A percentile compares a stretch with the other conserved stretches of the same genome.
phyloP scores from a whole-genome alignment of 2,329 filamentous ascomycete species.

The Xylariaceae sp. region DNA sequence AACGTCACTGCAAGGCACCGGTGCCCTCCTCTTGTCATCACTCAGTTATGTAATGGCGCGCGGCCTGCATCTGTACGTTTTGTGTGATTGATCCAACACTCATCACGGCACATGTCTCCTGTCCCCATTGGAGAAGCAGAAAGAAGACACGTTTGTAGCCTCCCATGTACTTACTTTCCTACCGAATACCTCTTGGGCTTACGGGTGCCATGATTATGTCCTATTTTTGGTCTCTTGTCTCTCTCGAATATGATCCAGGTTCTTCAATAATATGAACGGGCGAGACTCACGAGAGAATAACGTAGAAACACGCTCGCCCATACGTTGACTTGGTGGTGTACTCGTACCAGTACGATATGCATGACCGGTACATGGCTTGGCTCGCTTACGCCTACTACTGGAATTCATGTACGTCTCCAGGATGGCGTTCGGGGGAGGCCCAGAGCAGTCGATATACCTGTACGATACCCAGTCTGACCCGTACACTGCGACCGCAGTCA shows the following conservation, averaged over 20 bases:
- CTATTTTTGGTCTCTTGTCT: no score
- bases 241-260: background rate
- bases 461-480: background rate
- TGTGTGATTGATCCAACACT: background rate
- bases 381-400: constrained; percentile 1
- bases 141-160: no score
- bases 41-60: background rate
- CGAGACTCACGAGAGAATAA: background rate
- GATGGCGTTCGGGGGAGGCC: constrained; percentile 8
- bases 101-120: no score
- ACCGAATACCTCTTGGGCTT: no score
- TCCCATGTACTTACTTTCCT: no score
- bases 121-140: no score
- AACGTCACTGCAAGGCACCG: background rate
- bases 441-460: constrained; percentile 2
- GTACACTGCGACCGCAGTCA: background rate
- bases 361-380: constrained; percentile 4
- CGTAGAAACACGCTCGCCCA: background rate
- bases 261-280: background rate
- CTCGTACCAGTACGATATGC: background rate
- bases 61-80: background rate
- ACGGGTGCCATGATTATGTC: no score
- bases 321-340: background rate
- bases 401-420: constrained; percentile 2
- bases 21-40: background rate